Conservation (phyloP, 345 rosid species). For the Melaleuca alternifolia region DNA sequence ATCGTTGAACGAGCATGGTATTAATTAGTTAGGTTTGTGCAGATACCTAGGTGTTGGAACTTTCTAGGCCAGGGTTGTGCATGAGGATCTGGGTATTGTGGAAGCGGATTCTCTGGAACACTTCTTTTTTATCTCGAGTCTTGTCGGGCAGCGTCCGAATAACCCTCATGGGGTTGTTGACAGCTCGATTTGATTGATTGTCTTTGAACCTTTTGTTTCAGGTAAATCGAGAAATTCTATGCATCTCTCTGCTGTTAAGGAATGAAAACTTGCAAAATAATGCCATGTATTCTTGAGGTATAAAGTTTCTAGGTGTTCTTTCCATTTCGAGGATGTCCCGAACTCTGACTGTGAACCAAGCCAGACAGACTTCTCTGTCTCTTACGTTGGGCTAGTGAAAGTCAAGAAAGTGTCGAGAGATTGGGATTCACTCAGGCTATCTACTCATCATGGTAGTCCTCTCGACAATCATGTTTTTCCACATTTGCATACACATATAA, state of each 20-base stretch:
- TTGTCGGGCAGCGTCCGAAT: not conserved
- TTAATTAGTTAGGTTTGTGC: not conserved
- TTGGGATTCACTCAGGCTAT: not conserved
- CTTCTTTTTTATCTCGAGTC: not conserved
- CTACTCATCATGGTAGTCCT: not conserved
- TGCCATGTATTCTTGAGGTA: not conserved
- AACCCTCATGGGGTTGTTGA: not conserved
- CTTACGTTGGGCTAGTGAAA: not conserved
- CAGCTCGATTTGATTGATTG: not conserved
- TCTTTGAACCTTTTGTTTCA: not conserved
- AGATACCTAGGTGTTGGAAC: not conserved
- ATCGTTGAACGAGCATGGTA: not conserved
- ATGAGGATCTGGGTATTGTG: not conserved
- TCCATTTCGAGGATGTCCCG: not conserved
- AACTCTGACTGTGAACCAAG: not conserved
- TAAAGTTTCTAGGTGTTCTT: not conserved
- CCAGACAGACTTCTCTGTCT: not conserved
- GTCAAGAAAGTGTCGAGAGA: not conserved
- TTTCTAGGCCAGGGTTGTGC: constrained; percentile 1
- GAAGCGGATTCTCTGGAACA: not conserved
- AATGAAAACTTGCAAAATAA: not conserved
- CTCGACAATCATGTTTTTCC: not conserved
- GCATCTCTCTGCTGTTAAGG: not conserved
- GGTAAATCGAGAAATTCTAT: not conserved
- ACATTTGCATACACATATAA: not conserved